Base-by-base conservation (phyloP, 257 asterid species). In the Rubia yunnanensis region DNA sequence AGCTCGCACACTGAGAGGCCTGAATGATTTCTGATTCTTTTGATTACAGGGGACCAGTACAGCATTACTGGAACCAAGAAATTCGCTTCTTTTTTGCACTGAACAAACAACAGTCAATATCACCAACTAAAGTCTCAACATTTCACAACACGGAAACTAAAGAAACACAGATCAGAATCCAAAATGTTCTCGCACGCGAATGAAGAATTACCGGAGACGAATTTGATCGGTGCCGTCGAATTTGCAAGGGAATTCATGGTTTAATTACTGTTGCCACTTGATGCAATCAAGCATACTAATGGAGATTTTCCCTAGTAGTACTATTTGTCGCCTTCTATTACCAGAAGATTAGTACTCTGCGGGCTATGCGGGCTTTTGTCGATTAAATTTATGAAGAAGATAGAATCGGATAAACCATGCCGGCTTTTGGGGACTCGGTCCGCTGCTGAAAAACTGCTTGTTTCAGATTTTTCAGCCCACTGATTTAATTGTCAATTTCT, bases 1-100 rank as follows among this genome's bases (percentile, higher is more conserved):
- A 50, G 79, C 82, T 77, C 56, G 71, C 60, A 70, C 76, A 15
- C 15, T 58, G 17, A 73, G 71, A 13, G 78, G 31, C 35, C 72
- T 59, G 67, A 65, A 48, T 53, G 73, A 64, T 38, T 70, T 66
- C 66, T 52, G 35, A 49, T 38, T 62, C 28, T 70, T 38, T 27
- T 50, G 73, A 26, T 68, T 62, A 53, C 50, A 30, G 1, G 76
- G 65, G 32, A 27, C 7, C 20, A 57, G n/a, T 20, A 55, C 41
- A 65, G 66, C 39, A 4, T 58, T 66, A 48, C 48, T 61, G 55
- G 78, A 65, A 66, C 72, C 27, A 52, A 38, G 72, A 65, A 58
- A 64, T 17, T 65, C 20, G 61, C 62, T 64, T 23, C 28, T 69
- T 44, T 44, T 44, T 70, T 61, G 73, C 60, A 35, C 32, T n/a